phyloP scores from a whole-genome alignment of 2,329 filamentous ascomycete species.

The Epichloe amarillans region DNA sequence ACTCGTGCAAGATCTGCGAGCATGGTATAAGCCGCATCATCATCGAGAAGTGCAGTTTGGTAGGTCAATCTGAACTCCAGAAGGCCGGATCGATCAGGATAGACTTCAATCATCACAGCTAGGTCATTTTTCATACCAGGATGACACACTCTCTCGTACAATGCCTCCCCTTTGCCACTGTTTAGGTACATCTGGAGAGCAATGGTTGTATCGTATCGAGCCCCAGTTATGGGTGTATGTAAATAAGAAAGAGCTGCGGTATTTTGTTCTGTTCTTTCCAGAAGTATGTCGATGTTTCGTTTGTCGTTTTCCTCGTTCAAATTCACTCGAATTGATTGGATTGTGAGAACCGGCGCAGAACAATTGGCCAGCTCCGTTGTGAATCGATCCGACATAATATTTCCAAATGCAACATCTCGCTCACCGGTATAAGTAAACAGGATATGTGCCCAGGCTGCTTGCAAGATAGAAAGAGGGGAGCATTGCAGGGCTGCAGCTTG shows the following conservation, averaged over 20 bases:
- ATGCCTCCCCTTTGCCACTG: neutral
- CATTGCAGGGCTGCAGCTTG: constrained; percentile 11
- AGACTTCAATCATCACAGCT: neutral
- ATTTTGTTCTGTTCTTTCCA: neutral
- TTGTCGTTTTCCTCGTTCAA: neutral
- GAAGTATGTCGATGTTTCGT: neutral
- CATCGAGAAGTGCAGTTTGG: neutral
- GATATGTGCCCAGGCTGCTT: constrained; percentile 23
- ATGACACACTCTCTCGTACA: neutral
- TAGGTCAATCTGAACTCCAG: neutral
- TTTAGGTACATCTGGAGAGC: constrained; percentile 19
- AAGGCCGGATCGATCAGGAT: neutral
- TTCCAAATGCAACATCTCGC: constrained; percentile 21
- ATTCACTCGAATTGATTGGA: neutral
- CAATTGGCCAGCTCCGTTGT: neutral
- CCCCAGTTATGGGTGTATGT: neutral
- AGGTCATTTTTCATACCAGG: neutral
- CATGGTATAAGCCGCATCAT: neutral
- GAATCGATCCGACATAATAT: constrained; percentile 17
- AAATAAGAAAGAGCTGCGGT: neutral
- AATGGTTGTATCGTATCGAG: constrained; percentile 21
- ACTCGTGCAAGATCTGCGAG: neutral
- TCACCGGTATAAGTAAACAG: constrained; percentile 20
- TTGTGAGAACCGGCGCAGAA: neutral
- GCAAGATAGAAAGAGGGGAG: constrained; percentile 20